Evolutionary conservation across 192 early-diverging fungal species (phyloP), one percentile per base, ranked within the genome.

Genomic region (Linnemannia zychae): DNA sequence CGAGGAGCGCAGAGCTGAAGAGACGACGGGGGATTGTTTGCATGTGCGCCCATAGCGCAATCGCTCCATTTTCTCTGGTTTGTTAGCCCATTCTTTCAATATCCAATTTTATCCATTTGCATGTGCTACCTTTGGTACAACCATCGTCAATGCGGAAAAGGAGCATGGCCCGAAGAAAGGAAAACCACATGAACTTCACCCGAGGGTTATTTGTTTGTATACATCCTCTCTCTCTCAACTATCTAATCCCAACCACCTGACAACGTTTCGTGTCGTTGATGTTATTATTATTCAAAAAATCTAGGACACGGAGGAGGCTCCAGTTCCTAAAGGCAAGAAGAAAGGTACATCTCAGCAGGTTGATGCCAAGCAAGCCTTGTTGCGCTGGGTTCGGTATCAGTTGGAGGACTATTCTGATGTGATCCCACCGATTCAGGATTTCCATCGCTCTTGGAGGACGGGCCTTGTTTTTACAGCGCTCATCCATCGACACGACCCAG

Each of bases 301-400:
- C 24, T 74, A 84, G 76, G 76, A 84, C 11, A 40, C 50, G 34
- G 76, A 82, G 12, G 75, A 82, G 7, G 77, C 65, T 74, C 68
- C 76, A 81, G 37, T 53, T 22, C 49, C 47, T 12, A 87, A 87
- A 67, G 67, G 79, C 48, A 82, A 77, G 57, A 84, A 84, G 50
- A 75, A 74, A 22, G 77, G 50, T 5, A 37, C 77, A 0, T 84
- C 82, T 6, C 82, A 84, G 33, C 82, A 84, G 22, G 79, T 82
- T 13, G 90, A 91, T 60, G 87, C 90, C 31, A 91, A 90, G 50
- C 80, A 88, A 33, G 90, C 90, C 11, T 70, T 91, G 5, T 74
- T 91, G 31, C 87, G 85, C 57, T 91, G 90, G 90, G 90, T 91
- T 3, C 87, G 88, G 16, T 88, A 86, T 44, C 90, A 91, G 48